These are phyloP conservation scores for Penicillium griseofulvum DNA, from an alignment of 2,329 filamentous ascomycete species.

Conservation along the genomic window DNA sequence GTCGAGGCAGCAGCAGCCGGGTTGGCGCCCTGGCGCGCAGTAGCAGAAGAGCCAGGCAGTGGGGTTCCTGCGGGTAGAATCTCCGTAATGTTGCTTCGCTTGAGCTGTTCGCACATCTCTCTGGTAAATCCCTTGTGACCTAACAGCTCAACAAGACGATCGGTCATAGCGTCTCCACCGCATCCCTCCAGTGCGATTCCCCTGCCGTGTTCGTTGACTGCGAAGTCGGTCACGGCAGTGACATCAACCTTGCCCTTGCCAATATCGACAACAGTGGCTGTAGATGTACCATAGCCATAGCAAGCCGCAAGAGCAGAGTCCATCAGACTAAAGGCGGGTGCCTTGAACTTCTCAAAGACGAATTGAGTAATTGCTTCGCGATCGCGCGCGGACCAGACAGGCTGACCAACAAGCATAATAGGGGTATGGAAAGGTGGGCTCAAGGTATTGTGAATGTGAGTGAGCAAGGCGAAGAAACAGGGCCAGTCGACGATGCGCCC, in stretches of 20 bases:
- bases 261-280: slow-evolving; percentile 84
- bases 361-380: slow-evolving; percentile 87
- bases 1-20: slow-evolving; percentile 58
- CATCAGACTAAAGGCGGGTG: slow-evolving; percentile 85
- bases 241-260: slow-evolving; percentile 91
- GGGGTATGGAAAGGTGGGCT: slow-evolving; percentile 93
- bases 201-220: slow-evolving; percentile 67
- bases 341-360: slow-evolving; percentile 96
- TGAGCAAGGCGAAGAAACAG: slow-evolving; percentile 88
- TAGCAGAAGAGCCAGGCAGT: slow-evolving; percentile 51
- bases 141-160: slow-evolving; percentile 67
- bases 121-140: slow-evolving; percentile 54
- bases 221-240: slow-evolving; percentile 81
- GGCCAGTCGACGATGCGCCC: slow-evolving; percentile 87
- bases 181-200: slow-evolving; percentile 63
- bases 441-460: slow-evolving; percentile 84
- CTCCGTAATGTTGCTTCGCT: slow-evolving; percentile 62
- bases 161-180: slow-evolving; percentile 85
- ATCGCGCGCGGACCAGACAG: slow-evolving; percentile 85
- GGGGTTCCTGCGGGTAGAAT: slow-evolving; percentile 56
- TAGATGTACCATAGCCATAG: slow-evolving; percentile 76
- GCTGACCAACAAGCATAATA: slow-evolving; percentile 84
- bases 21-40: slow-evolving; percentile 46
- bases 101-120: slow-evolving; percentile 65
- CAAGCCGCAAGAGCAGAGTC: slow-evolving; percentile 81